Evolutionary conservation across 306 rosid species (phyloP), one percentile per base, ranked within the genome.

Genomic region (Glycyrrhiza uralensis): DNA sequence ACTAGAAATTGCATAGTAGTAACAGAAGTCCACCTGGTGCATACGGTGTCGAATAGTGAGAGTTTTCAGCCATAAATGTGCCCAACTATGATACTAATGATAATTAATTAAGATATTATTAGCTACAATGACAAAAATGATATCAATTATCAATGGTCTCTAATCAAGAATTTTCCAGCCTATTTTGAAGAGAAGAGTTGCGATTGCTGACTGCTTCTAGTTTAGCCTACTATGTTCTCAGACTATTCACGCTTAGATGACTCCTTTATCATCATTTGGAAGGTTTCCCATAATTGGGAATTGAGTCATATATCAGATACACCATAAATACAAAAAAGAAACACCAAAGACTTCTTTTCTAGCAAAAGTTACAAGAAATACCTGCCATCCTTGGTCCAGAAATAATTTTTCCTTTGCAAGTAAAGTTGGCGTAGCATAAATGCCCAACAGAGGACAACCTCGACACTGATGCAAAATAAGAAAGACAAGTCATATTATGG

Each of bases 361-460:
- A 55, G 47, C 13, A 28, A 3, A 67, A 36, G 30, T 52, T 71
- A 26, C 17, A 80, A 41, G 60, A 60, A 10, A 63, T 84, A 93
- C 96, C 98, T 90, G 87, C 98, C 98, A 90, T 78, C 96, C 96
- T 58, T 84, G 92, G 63, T 87, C 90, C 74, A 93, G 84, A 86
- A 93, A 93, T 75, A 87, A 87, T 13, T 82, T 80, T 72, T 93
- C 93, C 87, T 93, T 93, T 35, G 90, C 96, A 6, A 30, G 78
- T 68, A 91, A 80, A 58, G 90, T 88, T 10, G 94, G 97, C 54
- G 97, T 88, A 57, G 85, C 97, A 77, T 88, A 23, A 74, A 91
- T 83, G 50, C 90, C 87, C 77, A 91, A 57, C 22, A 91, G 90
- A 15, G 84, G 86, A 79, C 97, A 91, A 51, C 97, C 94, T 66